Evolutionary conservation across 441 rosid genomes (phyloP).

Genomic region (Lepidium campestre): DNA sequence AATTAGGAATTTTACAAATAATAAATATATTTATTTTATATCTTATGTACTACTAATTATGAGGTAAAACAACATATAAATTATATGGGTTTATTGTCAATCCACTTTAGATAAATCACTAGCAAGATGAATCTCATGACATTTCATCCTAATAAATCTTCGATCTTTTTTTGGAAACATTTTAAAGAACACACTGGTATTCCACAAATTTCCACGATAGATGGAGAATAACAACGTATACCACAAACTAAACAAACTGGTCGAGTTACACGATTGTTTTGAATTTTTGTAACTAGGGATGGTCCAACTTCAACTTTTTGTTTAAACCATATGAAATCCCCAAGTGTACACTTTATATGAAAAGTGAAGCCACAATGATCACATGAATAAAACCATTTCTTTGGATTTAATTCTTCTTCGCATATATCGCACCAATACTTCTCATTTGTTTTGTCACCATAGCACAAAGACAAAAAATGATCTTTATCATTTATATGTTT

Average conservation of each 20-base stretch:
- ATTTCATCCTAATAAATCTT: too few relatives aligned
- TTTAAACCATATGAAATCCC: neutral
- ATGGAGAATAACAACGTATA: neutral
- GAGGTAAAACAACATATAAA: neutral
- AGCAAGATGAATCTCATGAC: neutral
- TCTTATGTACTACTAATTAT: neutral
- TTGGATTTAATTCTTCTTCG: neutral
- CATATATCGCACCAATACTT: conserved; percentile 19
- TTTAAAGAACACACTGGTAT: neutral
- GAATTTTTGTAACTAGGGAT: rapidly evolving
- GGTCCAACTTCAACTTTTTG: neutral
- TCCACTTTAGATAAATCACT: neutral
- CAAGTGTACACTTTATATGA: conserved; percentile 13
- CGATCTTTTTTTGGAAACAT: neutral
- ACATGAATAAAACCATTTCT: conserved; percentile 21
- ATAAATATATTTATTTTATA: neutral
- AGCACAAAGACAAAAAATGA: conserved; percentile 8
- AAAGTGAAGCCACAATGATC: neutral
- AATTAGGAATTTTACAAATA: neutral
- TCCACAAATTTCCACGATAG: rapidly evolving
- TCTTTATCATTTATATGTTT: conserved; percentile 9
- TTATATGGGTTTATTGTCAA: conserved; percentile 5
- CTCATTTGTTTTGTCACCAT: neutral
- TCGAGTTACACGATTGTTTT: neutral
- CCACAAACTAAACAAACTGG: neutral